Conservation (phyloP, 345 rosid genomes). For the Linum usitatissimum region DNA sequence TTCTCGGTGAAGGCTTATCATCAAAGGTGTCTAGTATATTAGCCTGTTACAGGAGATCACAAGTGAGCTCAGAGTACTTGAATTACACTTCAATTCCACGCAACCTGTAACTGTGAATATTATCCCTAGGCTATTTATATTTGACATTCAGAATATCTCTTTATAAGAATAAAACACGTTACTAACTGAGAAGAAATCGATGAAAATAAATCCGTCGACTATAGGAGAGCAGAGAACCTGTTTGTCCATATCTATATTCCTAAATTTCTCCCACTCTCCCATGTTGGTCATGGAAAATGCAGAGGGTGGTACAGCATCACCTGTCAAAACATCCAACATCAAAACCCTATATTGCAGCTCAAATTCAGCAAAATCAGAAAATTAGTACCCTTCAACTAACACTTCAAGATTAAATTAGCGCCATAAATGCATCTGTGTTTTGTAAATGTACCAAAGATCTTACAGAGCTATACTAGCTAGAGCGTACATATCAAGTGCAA, state of each 20-base stretch:
- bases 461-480: no score
- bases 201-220: conserved; percentile 6
- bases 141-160: no score
- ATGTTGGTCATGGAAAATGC: conserved; percentile 61
- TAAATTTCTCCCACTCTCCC: conserved; percentile 84
- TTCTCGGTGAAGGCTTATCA: conserved; percentile 31
- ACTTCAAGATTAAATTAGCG: no score
- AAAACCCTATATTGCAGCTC: conserved; percentile 1
- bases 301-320: conserved; percentile 75
- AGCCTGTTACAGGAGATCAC: conserved; percentile 39
- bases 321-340: conserved; percentile 32
- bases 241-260: conserved; percentile 96
- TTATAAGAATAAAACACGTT: background rate
- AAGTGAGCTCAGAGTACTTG: conserved; percentile 6
- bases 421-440: no score
- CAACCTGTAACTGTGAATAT: background rate
- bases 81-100: background rate
- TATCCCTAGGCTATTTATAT: no score
- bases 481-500: background rate
- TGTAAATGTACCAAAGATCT: no score
- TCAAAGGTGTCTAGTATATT: conserved; percentile 40
- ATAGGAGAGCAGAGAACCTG: conserved; percentile 44
- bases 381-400: no score
- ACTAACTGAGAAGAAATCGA: conserved; percentile 3
- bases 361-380: background rate